Percentiles rank a stretch among this genome's conserved stretches.
Evolutionary conservation across 768 basidiomycete species (phyloP).

Genomic region (Naganishia antarctica): DNA sequence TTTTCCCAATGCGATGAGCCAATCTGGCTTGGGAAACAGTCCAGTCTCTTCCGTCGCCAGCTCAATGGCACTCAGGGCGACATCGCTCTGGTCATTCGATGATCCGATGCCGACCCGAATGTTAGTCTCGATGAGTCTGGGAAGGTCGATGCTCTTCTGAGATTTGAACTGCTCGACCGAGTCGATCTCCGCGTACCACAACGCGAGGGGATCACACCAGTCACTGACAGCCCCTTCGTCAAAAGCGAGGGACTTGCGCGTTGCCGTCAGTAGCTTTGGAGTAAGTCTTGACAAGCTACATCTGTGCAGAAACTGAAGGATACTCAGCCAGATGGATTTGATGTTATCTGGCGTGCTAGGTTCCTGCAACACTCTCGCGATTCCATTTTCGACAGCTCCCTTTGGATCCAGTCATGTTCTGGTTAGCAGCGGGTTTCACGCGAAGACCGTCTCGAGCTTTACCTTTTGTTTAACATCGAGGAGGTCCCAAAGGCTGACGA

Average conservation of each 20-base stretch:
- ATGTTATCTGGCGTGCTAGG: background rate
- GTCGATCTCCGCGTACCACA: slow-evolving; percentile 23
- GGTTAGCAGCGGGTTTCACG: too few relatives aligned
- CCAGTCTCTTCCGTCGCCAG: slow-evolving; percentile 16
- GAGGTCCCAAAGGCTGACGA: slow-evolving; percentile 23
- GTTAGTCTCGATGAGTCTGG: slow-evolving; percentile 20
- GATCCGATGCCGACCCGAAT: slow-evolving; percentile 27
- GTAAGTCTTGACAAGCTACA: slow-evolving; percentile 8
- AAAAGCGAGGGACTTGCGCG: slow-evolving; percentile 1
- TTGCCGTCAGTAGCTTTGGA: background rate
- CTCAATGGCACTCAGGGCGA: slow-evolving; percentile 19
- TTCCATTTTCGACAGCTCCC: background rate
- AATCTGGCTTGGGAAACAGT: slow-evolving; percentile 18
- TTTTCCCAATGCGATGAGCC: slow-evolving; percentile 22
- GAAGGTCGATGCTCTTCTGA: background rate
- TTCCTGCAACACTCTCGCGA: background rate
- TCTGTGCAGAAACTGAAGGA: slow-evolving; percentile 4
- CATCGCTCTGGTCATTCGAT: slow-evolving; percentile 24
- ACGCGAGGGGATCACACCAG: slow-evolving; percentile 4
- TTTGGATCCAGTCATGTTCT: background rate
- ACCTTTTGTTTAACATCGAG: slow-evolving; percentile 8
- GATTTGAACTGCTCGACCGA: slow-evolving; percentile 1
- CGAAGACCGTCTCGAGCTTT: background rate
- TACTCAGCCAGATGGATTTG: slow-evolving; percentile 14
- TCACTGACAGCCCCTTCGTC: background rate